Evolutionary conservation across 2,329 filamentous ascomycete genomes (phyloP), one percentile per base, ranked within the genome.

Genomic region (Talaromyces albobiverticillius): DNA sequence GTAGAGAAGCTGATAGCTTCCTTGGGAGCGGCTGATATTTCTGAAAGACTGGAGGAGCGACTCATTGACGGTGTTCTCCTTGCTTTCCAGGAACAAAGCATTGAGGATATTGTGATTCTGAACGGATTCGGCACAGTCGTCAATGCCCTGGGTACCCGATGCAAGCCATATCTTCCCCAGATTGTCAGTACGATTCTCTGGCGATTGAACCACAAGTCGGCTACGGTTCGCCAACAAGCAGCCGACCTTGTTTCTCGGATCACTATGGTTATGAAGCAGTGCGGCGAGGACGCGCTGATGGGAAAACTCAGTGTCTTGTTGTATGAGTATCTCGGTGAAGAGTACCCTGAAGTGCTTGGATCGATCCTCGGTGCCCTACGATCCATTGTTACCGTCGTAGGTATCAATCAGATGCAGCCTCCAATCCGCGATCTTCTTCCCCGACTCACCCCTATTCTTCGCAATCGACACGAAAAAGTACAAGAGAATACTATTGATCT

Each of bases 401-500:
- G 94, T 75, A 96, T 99, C 76, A 88, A 89, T 64, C 90, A 95
- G 73, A 97, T 97, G 93, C 92, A 97, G 66, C 94, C 94, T 13
- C 93, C 94, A 2, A 97, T 99, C 77, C 93, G 93, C 70, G 95
- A 99, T 69, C 81, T 99, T 26, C 82, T 99, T 9, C 94, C 94
- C 14, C 90, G 94, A 38, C 83, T 99, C 31, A 99, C 94, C 1
- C 94, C 94, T n/a, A 99, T 99, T 70, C 81, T 99, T 51, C 90
- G 94, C 68, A 99, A 99, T 75, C 88, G 94, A 60, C 94, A 99
- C 76, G 94, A 99, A 69, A 99, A 99, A 75, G 95, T 99, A 41
- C 94, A 99, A 71, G 94, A 99, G 67, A 99, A 99, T 73, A 97
- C 94, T 0, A 97, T 99, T 64, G 94, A 99, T 70, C 82, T 99